Percentiles rank a stretch among this genome's conserved stretches.
phyloP scores from a whole-genome alignment of 78 protist genomes.

The Planoprotostelium fungivorum region DNA sequence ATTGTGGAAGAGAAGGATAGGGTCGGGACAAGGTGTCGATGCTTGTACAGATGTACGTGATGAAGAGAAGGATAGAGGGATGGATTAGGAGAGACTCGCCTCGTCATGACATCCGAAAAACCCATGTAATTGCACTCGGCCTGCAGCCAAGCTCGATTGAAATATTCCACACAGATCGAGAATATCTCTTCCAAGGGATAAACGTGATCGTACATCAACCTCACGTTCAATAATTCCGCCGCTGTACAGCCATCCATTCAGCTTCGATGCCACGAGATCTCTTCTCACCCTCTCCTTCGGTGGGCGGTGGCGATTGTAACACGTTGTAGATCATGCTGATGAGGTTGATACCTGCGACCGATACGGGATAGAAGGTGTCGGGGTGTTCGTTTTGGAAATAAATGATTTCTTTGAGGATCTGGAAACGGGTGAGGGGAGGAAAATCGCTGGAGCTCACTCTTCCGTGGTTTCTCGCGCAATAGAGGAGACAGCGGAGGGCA shows the following conservation, averaged over 20 bases:
- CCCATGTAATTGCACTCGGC: not conserved
- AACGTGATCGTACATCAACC: not conserved
- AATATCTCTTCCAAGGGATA: not conserved
- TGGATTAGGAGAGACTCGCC: no score
- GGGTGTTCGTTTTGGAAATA: not conserved
- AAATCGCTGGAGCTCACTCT: not conserved
- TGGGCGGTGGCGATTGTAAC: not conserved
- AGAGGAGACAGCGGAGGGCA: not conserved
- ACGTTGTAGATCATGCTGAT: not conserved
- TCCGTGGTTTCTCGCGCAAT: not conserved
- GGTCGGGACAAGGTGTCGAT: no score
- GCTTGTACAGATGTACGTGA: no score
- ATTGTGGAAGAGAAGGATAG: no score
- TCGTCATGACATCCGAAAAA: not conserved
- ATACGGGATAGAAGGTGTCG: not conserved
- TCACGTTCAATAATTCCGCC: not conserved
- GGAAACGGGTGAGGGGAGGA: not conserved
- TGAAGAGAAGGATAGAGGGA: no score
- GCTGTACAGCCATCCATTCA: not conserved
- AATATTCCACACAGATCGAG: not conserved
- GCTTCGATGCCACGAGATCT: not conserved
- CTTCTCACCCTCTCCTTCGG: not conserved
- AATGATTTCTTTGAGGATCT: not conserved
- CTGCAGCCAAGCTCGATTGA: not conserved
- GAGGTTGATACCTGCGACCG: not conserved